Evolutionary conservation across 148 eudicot genomes (phyloP), one percentile per base, ranked within the genome.

Genomic region (Mesembryanthemum crystallinum): DNA sequence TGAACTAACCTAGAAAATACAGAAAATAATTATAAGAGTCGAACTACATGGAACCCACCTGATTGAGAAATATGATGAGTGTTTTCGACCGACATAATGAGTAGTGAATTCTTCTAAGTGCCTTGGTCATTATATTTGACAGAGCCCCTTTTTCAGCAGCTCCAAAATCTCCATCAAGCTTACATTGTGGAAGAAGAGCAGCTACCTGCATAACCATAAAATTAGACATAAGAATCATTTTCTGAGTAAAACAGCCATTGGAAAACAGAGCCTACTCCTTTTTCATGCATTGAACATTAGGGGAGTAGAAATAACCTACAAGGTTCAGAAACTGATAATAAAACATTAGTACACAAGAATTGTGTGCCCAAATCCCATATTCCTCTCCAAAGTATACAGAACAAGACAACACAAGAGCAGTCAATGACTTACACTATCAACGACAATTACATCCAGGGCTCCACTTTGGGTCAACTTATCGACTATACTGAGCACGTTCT

Each of bases 381-480:
- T 28, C 27, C n/a, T 9, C 39, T 62, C 57, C 58, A 66, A 27
- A 63, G 43, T 17, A 66, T 23, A 63, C 58, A 45, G 42, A 24
- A 33, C 64, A 67, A 30, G 69, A 79, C 29, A 49, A 21, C 33
- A 23, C 37, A 42, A 32, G 28, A 75, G 70, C 57, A 63, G 70
- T 28, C 27, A 13, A 63, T 68, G 64, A 77, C 99, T 84, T 83
- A 96, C 99, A 83, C 98, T 92, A 77, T 96, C 99, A 73, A 96
- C 95, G 37, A 96, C 98, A 83, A 92, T 86, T 57, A 96, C 98
- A 85, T 87, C 90, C 12, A 96, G 33, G 37, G 99, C 85, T 69
- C 97, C 93, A 85, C 97, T 96, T 89, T 91, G 88, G 75, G 93
- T 77, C 77, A 96, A 83, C 52, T 92, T 96, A 82, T 96, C 93